phyloP scores from a whole-genome alignment of 345 rosid genomes.

The Gossypium bickii region DNA sequence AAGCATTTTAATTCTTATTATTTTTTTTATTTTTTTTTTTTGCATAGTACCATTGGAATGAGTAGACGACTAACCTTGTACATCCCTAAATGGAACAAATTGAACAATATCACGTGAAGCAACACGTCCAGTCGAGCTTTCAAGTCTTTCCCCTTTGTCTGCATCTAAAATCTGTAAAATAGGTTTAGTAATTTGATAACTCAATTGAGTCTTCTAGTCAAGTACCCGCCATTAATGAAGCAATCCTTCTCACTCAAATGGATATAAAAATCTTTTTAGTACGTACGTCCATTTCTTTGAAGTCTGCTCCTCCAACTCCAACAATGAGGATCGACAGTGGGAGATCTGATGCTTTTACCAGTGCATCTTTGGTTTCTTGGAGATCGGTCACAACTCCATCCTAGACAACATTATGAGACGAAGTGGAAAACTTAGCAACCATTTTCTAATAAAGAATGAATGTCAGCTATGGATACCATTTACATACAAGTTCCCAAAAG shows the following conservation, averaged over 20 bases:
- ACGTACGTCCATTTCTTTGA: slow-evolving; percentile 93
- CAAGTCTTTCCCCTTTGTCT: slow-evolving; percentile 84
- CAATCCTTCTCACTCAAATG: no score
- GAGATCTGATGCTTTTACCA: no score
- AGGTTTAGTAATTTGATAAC: neutral
- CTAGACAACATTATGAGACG: no score
- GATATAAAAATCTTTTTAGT: no score
- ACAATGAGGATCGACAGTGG: slow-evolving; percentile 79
- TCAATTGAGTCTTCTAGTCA: neutral
- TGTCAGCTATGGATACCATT: no score
- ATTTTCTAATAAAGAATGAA: no score
- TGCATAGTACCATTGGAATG: neutral
- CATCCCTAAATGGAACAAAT: slow-evolving; percentile 72
- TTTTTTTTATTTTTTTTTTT: no score
- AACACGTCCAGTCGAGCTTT: slow-evolving; percentile 74
- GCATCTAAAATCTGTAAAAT: slow-evolving; percentile 65
- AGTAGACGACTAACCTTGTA: slow-evolving; percentile 54
- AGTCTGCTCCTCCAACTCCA: slow-evolving; percentile 99
- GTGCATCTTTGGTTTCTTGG: no score
- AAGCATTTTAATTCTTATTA: neutral
- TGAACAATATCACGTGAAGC: slow-evolving; percentile 96
- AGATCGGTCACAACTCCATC: no score
- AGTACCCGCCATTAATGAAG: no score
- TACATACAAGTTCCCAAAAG: neutral
- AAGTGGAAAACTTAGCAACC: no score